phyloP scores from a whole-genome alignment of 2,329 filamentous ascomycete genomes.

The Ramularia collo-cygni region DNA sequence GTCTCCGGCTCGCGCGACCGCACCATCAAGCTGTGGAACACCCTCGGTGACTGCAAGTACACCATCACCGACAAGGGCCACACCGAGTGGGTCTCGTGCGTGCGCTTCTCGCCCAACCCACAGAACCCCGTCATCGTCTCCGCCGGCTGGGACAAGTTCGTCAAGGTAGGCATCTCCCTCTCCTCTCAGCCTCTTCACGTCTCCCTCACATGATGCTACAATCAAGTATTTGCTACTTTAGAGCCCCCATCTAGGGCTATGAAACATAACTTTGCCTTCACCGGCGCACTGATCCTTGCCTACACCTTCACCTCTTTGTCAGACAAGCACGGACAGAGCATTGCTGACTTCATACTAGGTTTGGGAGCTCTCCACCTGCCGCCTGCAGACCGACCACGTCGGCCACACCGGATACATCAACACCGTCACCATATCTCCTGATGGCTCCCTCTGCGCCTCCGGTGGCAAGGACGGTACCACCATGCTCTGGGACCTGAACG shows the following conservation, averaged over 20 bases:
- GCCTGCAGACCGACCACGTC: constrained; percentile 99
- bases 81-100: constrained; percentile 99
- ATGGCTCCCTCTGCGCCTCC: constrained; percentile 97
- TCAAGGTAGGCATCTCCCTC: constrained; percentile 71
- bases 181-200: constrained; percentile 15
- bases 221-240: constrained; percentile 99
- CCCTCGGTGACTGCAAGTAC: constrained; percentile 99
- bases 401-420: constrained; percentile 99
- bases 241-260: constrained; percentile 76
- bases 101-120: constrained; percentile 99
- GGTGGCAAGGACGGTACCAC: constrained; percentile 99
- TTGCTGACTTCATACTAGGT: constrained; percentile 53
- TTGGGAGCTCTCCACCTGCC: constrained; percentile 99
- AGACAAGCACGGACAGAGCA: not conserved
- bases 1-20: constrained; percentile 97
- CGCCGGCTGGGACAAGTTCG: constrained; percentile 98
- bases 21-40: constrained; percentile 99
- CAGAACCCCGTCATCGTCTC: constrained; percentile 99
- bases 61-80: constrained; percentile 99
- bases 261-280: constrained; percentile 80
- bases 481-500: constrained; percentile 99
- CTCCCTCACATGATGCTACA: constrained; percentile 74
- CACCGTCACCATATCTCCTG: constrained; percentile 99
- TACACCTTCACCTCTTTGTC: not conserved
- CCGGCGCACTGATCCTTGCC: constrained; percentile 69